phyloP scores from a whole-genome alignment of 225 moss, liverwort and hornwort genomes.

The Takakia lepidozioides region DNA sequence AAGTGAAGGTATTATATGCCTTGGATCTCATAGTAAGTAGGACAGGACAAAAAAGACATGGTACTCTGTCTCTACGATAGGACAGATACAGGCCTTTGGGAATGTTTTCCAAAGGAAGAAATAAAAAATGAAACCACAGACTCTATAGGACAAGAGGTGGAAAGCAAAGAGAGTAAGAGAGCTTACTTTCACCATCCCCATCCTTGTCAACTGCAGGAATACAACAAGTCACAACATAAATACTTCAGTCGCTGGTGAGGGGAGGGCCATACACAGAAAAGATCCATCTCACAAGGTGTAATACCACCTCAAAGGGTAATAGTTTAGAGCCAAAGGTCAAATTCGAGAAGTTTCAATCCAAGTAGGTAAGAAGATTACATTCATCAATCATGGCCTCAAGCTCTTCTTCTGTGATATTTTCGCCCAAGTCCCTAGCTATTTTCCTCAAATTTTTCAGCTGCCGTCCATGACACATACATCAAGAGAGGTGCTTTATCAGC shows the following conservation, averaged over 20 bases:
- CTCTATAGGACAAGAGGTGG: neutral
- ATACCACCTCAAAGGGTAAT: too few species aligned
- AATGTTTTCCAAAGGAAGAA: neutral
- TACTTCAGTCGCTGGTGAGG: neutral
- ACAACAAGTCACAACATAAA: constrained; percentile 2
- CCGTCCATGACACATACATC: too few species aligned
- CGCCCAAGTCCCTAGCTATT: constrained; percentile 62
- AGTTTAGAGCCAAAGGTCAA: too few species aligned
- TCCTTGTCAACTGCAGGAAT: constrained; percentile 70
- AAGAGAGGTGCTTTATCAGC: too few species aligned
- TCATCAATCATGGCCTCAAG: constrained; percentile 76
- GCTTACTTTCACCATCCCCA: constrained; percentile 70
- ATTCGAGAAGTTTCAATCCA: too few species aligned
- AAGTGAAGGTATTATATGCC: too few species aligned
- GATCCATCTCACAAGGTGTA: neutral
- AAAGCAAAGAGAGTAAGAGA: neutral
- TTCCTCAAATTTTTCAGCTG: constrained; percentile 69
- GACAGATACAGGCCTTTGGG: too few species aligned
- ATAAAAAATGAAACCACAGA: neutral
- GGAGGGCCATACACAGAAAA: neutral
- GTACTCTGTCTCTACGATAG: too few species aligned
- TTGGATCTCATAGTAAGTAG: too few species aligned
- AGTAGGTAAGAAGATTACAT: constrained; percentile 50
- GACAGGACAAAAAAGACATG: too few species aligned
- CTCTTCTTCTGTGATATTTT: constrained; percentile 61